phyloP scores from a whole-genome alignment of 495 filamentous ascomycete genomes.

The Amorphotheca resinae region DNA sequence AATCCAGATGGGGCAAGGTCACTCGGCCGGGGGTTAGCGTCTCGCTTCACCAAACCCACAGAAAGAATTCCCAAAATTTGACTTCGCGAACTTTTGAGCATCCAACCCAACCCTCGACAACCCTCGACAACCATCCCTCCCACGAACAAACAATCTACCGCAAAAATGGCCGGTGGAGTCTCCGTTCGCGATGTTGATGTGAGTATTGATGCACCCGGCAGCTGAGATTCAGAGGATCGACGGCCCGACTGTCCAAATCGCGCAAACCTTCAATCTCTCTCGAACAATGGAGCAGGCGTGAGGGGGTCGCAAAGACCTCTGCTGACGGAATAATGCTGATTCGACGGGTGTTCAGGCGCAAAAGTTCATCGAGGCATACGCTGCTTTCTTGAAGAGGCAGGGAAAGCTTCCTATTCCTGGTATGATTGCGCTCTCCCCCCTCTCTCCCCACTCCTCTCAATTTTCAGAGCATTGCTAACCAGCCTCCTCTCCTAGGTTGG shows the following conservation, averaged over 20 bases:
- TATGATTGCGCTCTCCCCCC: slow-evolving; percentile 27
- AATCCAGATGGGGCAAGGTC: too few species aligned
- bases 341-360: slow-evolving; percentile 51
- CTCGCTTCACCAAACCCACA: too few species aligned
- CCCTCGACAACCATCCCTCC: neutral
- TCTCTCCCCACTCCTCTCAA: neutral
- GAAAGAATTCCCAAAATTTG: neutral
- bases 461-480: slow-evolving; percentile 9
- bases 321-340: slow-evolving; percentile 49
- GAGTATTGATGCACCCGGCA: slow-evolving; percentile 34
- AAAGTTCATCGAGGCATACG: slow-evolving; percentile 91
- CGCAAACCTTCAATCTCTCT: slow-evolving; percentile 22
- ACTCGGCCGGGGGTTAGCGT: too few species aligned
- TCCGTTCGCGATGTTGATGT: slow-evolving; percentile 87
- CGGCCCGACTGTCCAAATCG: too few species aligned
- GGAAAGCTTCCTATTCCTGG: slow-evolving; percentile 96
- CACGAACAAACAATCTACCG: slow-evolving; percentile 27
- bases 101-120: neutral
- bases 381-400: slow-evolving; percentile 96
- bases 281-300: slow-evolving; percentile 36
- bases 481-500: slow-evolving; percentile 53
- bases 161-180: slow-evolving; percentile 71
- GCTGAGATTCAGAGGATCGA: slow-evolving; percentile 3
- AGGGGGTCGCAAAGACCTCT: slow-evolving; percentile 45
- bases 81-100: neutral